These are phyloP conservation scores for Exsudoporus frostii DNA, from an alignment of 768 basidiomycete genomes.

Conservation along the genomic window DNA sequence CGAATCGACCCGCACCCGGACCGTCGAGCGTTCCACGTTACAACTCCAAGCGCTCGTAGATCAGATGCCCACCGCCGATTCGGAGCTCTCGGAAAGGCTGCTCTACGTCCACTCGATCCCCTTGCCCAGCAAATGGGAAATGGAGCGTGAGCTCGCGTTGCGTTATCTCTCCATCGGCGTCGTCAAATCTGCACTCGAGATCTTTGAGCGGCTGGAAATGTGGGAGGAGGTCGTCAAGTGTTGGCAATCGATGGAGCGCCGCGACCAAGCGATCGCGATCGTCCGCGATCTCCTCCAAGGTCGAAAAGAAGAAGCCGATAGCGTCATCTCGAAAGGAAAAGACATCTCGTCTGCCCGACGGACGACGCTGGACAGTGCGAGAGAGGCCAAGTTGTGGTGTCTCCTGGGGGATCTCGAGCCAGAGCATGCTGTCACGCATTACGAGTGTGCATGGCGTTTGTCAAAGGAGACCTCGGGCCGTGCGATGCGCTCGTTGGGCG, in stretches of 20 bases:
- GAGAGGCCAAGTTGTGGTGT: slow-evolving; percentile 94
- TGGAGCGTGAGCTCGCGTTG: slow-evolving; percentile 86
- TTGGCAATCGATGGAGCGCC: slow-evolving; percentile 76
- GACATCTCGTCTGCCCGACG: slow-evolving; percentile 40
- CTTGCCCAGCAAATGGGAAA: slow-evolving; percentile 88
- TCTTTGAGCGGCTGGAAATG: slow-evolving; percentile 94
- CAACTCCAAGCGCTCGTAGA: slow-evolving; percentile 96
- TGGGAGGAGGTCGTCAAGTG: slow-evolving; percentile 97
- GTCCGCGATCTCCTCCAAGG: slow-evolving; percentile 86
- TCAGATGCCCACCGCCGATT: slow-evolving; percentile 91
- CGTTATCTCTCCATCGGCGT: slow-evolving; percentile 86
- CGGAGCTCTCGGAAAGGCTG: slow-evolving; percentile 68
- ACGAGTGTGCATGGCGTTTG: slow-evolving; percentile 79
- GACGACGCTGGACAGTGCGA: slow-evolving; percentile 52
- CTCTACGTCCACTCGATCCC: slow-evolving; percentile 76
- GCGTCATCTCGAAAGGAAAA: slow-evolving; percentile 61
- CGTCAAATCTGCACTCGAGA: slow-evolving; percentile 84
- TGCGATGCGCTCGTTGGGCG: slow-evolving; percentile 90
- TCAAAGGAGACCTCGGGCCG: slow-evolving; percentile 80
- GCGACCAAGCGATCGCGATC: slow-evolving; percentile 73
- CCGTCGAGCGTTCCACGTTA: slow-evolving; percentile 87
- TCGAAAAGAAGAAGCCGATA: slow-evolving; percentile 77
- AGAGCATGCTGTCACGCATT: slow-evolving; percentile 65
- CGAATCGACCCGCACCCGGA: slow-evolving; percentile 84
- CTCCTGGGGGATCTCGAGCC: slow-evolving; percentile 90